A percentile compares a stretch with the other conserved stretches of the same genome.
Evolutionary conservation across 352 stramenopile genomes (phyloP).

Genomic region (Phytopythium delawarense): DNA sequence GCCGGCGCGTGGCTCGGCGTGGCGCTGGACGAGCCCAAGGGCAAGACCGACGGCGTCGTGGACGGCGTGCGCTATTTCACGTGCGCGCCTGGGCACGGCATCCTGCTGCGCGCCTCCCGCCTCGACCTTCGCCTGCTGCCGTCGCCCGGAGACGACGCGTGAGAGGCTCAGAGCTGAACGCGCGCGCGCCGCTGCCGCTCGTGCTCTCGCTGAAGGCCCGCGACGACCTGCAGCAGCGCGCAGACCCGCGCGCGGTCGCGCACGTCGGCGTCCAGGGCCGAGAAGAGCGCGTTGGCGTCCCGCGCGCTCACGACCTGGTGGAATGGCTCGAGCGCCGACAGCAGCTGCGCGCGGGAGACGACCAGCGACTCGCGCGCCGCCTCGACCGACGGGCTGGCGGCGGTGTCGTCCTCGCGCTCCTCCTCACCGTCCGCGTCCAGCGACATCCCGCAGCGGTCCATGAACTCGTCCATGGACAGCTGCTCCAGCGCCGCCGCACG

Average conservation of each 20-base stretch:
- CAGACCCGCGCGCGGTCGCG: constrained; percentile 46
- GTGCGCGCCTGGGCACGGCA: constrained; percentile 46
- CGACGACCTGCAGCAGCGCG: constrained; percentile 37
- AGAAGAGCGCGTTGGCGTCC: constrained; percentile 65
- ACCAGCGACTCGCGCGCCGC: constrained; percentile 27
- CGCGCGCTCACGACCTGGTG: constrained; percentile 16
- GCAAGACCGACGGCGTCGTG: constrained; percentile 64
- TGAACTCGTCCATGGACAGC: constrained; percentile 14
- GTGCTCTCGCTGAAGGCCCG: constrained; percentile 43
- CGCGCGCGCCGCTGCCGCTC: constrained; percentile 25
- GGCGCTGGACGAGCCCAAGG: constrained; percentile 53
- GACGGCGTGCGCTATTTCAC: constrained; percentile 61
- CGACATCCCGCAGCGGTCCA: neutral
- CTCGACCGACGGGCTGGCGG: constrained; percentile 5
- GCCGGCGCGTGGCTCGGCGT: constrained; percentile 68
- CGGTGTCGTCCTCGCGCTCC: constrained; percentile 18
- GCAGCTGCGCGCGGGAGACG: constrained; percentile 53
- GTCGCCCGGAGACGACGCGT: neutral
- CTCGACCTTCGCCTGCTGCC: constrained; percentile 34
- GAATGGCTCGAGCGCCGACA: constrained; percentile 56
- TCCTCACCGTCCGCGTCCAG: constrained; percentile 8
- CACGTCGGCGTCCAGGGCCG: constrained; percentile 47
- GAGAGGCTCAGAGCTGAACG: neutral
- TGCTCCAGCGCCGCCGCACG: neutral
- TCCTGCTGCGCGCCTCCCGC: constrained; percentile 66